Percentiles rank a stretch among this genome's conserved stretches.
Evolutionary conservation across 169 alveolate genomes (phyloP).

Genomic region (Plasmodium billcollinsi): DNA sequence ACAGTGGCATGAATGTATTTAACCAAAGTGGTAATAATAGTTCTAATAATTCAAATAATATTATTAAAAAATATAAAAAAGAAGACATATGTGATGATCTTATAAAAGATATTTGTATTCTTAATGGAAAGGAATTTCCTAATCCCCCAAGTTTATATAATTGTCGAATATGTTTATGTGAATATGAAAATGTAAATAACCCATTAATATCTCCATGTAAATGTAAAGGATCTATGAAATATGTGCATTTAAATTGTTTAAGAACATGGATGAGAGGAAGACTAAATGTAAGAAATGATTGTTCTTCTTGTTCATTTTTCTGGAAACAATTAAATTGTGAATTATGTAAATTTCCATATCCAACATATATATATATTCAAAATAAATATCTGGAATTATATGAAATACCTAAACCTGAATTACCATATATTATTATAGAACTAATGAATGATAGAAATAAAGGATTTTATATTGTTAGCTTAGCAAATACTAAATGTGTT

Average conservation of each 20-base stretch:
- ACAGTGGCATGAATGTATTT: too few relatives aligned
- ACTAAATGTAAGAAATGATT: slow-evolving; percentile 81
- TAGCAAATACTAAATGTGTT: slow-evolving; percentile 80
- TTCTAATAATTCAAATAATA: background rate
- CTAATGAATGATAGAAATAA: slow-evolving; percentile 77
- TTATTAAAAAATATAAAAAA: background rate
- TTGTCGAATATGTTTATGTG: slow-evolving; percentile 94
- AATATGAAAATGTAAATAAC: slow-evolving; percentile 86
- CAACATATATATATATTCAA: slow-evolving; percentile 83
- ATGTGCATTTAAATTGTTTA: slow-evolving; percentile 95
- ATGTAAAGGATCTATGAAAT: slow-evolving; percentile 96
- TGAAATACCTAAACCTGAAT: slow-evolving; percentile 89
- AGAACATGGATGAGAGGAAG: slow-evolving; percentile 94
- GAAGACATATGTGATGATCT: background rate
- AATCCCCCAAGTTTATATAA: slow-evolving; percentile 46
- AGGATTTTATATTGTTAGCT: slow-evolving; percentile 88
- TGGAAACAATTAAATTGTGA: slow-evolving; percentile 94
- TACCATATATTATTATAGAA: slow-evolving; percentile 91
- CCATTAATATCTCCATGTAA: slow-evolving; percentile 97
- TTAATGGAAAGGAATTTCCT: background rate
- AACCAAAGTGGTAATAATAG: too few relatives aligned
- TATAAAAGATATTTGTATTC: background rate
- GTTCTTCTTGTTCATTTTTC: slow-evolving; percentile 84
- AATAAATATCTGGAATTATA: slow-evolving; percentile 87
- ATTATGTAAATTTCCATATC: slow-evolving; percentile 93